These are phyloP conservation scores for Mallotus repandus DNA, from an alignment of 441 rosid species.

Conservation along the genomic window DNA sequence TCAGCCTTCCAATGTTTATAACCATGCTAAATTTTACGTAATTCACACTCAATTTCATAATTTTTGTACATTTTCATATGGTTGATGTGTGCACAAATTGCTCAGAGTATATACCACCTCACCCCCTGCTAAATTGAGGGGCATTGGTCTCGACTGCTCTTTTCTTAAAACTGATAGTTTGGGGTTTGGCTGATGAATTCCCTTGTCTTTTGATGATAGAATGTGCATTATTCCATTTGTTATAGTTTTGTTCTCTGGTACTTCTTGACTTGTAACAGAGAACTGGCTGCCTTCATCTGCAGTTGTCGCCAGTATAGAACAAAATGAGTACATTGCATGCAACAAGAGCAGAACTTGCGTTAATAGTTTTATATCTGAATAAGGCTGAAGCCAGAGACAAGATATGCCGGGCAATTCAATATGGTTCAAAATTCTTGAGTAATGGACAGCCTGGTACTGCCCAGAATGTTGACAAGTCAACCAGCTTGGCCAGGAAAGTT, in stretches of 20 bases:
- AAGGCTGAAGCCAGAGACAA: constrained; percentile 99
- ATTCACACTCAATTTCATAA: not conserved
- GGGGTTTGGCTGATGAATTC: not conserved
- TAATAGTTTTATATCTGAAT: constrained; percentile 75
- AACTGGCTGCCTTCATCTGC: constrained; percentile 7
- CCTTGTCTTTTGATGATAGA: not conserved
- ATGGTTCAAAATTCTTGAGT: constrained; percentile 91
- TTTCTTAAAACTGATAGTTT: not conserved
- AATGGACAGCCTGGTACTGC: constrained; percentile 90
- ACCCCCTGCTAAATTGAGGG: no score
- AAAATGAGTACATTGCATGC: constrained; percentile 79
- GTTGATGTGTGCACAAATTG: not conserved
- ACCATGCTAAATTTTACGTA: not conserved
- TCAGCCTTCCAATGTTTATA: not conserved
- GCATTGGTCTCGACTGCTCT: not conserved
- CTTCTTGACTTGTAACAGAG: not conserved
- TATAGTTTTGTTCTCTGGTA: constrained; percentile 5
- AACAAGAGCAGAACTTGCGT: constrained; percentile 90
- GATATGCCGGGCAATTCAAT: constrained; percentile 96
- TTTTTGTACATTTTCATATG: not conserved
- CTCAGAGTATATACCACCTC: not conserved
- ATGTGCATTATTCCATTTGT: not conserved
- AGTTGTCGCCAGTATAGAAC: constrained; percentile 31
- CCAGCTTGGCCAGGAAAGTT: constrained; percentile 95
- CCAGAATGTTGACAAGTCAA: constrained; percentile 89